Base-by-base conservation (phyloP, 2,329 filamentous ascomycete species). In the Hypoxylon sp. region DNA sequence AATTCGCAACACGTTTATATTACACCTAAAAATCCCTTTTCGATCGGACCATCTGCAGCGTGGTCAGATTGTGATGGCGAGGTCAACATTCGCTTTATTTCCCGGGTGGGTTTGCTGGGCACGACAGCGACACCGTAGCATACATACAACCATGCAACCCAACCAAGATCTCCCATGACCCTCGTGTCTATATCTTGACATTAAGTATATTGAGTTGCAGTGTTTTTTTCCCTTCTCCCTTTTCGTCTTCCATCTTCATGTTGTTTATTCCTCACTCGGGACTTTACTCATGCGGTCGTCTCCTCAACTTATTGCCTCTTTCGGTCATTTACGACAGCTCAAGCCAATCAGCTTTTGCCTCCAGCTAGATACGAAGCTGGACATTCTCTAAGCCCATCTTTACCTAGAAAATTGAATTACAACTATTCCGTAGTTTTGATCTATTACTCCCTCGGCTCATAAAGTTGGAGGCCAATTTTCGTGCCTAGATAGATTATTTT, bases 341-440 rank as follows among this genome's bases (percentile, higher is more conserved):
- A 13, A 47, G 48, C 64, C 64, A 67, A 67, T 67, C 57, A 62
- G 55, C n/a, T 55, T 59, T 20, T 30, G 59, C 24, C 26, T 49
- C 37, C 8, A 20, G n/a, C 54, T 8, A n/a, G 39, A 30, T 4
- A 4, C 24, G 49, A 13, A 59, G 20, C 41, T 30, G 43, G 17
- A 3, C 17, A 2, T 41, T 41, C n/a, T 13, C 13, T 15, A 34
- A 2, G 4, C 13, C 3, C 3, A 19, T 41, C 37, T 41, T 39
- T 41, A 41, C 19, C 37, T n/a, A 17, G 4, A 3, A 7, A 17
- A n/a, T 39, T 5, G 4, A 6, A 7, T 19, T 19, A 19, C 8
- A 7, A 41, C n/a, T 13, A 34, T 3, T 34, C 6, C n/a, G n/a
- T n/a, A n/a, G n/a, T 34, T 15, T 13, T 4, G 11, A 34, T 34